Evolutionary conservation across 2,329 filamentous ascomycete genomes (phyloP), one percentile per base, ranked within the genome.

Genomic region (Botryotinia calthae): DNA sequence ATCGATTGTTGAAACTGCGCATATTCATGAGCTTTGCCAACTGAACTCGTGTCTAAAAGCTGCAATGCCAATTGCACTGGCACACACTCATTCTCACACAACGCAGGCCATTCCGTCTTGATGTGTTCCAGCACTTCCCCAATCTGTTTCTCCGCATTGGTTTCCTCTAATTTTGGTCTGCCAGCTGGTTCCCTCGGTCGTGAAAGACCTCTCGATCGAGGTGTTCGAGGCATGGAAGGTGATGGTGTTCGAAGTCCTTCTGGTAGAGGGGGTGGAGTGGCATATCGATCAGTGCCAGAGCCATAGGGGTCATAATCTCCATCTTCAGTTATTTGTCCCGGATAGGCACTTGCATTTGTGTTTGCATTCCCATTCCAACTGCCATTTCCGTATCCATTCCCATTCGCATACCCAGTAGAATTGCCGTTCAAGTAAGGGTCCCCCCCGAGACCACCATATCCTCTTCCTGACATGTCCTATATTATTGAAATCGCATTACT

Each of bases 11-110:
- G 87, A 81, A 99, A 99, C 77, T 93, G 91, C 75, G 87, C 88
- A 81, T 97, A 95, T 78, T 97, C 93, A 81, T 94, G 91, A 64
- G 95, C 95, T 75, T 96, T 90, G 31, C 96, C 96, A 72, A 99
- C 89, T 8, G 95, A 98, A 85, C 95, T 98, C 68, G 89, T 90
- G 83, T 99, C 96, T 84, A 98, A 93, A 76, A 99, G 87, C 83
- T 98, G 95, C 64, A 99, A 87, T n/a, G 95, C 94, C 70, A 98
- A 89, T 82, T 98, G 95, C 51, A 98, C 94, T 3, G 96, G 96
- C 46, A 98, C 89, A 80, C 95, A 98, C 80, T 96, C 91, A 75
- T 91, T 91, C 78, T 92, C 88, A 76, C 93, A 93, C 92, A 99
- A 96, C 77, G 94, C 92, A 61, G 93, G 91, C 95, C 96, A 99